Conservation (phyloP, 306 rosid species). For the Prunus armeniaca region DNA sequence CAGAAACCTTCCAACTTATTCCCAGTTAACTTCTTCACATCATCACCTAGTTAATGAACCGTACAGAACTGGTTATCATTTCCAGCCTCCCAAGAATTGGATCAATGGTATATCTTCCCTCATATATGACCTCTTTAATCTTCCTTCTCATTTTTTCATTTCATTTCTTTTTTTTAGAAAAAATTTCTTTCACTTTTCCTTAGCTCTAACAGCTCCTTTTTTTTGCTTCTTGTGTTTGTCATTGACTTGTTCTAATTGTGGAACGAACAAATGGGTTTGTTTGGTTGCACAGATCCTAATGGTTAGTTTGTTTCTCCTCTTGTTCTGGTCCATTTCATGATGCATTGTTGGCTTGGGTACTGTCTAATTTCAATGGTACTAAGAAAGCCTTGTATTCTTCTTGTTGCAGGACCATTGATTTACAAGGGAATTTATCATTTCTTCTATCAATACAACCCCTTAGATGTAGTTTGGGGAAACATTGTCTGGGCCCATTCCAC, state of each 20-base stretch:
- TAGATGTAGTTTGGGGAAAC: slow-evolving; percentile 74
- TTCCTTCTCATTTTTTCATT: neutral
- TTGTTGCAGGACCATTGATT: slow-evolving; percentile 53
- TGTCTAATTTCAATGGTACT: neutral
- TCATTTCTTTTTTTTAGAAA: too few species aligned
- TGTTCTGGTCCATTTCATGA: neutral
- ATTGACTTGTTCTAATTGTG: slow-evolving; percentile 16
- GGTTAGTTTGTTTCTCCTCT: slow-evolving; percentile 44
- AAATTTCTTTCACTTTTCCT: neutral
- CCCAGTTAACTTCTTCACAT: slow-evolving; percentile 28
- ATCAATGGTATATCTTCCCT: slow-evolving; percentile 58
- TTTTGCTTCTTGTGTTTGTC: neutral
- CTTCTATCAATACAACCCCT: slow-evolving; percentile 77
- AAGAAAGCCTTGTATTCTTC: neutral
- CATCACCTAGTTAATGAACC: slow-evolving; percentile 26
- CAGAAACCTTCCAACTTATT: slow-evolving; percentile 28
- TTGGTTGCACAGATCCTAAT: slow-evolving; percentile 73
- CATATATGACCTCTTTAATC: neutral
- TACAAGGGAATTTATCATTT: slow-evolving; percentile 72
- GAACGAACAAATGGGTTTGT: slow-evolving; percentile 25
- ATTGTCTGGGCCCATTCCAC: slow-evolving; percentile 91
- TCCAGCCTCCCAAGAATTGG: slow-evolving; percentile 87
- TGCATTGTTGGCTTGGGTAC: neutral
- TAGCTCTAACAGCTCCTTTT: neutral
- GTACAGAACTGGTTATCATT: slow-evolving; percentile 78